phyloP scores from a whole-genome alignment of 257 asterid species.

The Striga asiatica region DNA sequence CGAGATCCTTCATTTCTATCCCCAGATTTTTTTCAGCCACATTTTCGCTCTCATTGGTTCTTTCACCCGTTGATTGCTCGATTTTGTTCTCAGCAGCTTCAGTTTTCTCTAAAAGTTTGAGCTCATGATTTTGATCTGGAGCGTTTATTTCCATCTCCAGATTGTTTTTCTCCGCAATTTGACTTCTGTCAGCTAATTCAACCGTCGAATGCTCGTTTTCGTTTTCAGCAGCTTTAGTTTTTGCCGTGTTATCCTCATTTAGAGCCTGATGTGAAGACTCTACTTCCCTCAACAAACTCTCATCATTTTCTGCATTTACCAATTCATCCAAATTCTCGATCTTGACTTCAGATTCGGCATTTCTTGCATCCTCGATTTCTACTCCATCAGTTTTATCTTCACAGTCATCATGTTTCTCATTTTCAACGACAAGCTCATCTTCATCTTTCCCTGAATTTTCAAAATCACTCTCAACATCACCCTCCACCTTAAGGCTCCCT shows the following conservation, averaged over 20 bases:
- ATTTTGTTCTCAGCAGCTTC: background rate
- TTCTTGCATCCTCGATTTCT: background rate
- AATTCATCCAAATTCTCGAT: slow-evolving; percentile 11
- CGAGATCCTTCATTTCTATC: background rate
- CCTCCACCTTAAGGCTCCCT: slow-evolving; percentile 15
- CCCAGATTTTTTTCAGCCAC: background rate
- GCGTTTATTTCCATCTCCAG: background rate
- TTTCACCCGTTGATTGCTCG: background rate
- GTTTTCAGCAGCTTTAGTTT: background rate
- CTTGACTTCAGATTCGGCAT: slow-evolving; percentile 1
- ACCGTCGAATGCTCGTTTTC: background rate
- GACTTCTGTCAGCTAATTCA: background rate
- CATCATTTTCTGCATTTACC: slow-evolving; percentile 11
- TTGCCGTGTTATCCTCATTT: too few species aligned
- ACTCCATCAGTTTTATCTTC: background rate
- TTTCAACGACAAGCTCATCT: too few species aligned
- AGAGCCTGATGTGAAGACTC: too few species aligned
- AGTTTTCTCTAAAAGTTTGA: slow-evolving; percentile 1
- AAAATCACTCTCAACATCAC: slow-evolving; percentile 8
- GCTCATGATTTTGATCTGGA: background rate
- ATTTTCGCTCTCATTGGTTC: slow-evolving; percentile 1
- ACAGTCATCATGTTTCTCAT: too few species aligned
- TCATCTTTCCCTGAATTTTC: background rate
- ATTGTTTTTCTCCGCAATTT: background rate
- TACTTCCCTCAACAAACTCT: slow-evolving; percentile 8